A percentile compares a stretch with the other conserved stretches of the same genome.
These are phyloP conservation scores for Tremellales sp. DNA, from an alignment of 1,284 basidiomycete species.

Conservation along the genomic window DNA sequence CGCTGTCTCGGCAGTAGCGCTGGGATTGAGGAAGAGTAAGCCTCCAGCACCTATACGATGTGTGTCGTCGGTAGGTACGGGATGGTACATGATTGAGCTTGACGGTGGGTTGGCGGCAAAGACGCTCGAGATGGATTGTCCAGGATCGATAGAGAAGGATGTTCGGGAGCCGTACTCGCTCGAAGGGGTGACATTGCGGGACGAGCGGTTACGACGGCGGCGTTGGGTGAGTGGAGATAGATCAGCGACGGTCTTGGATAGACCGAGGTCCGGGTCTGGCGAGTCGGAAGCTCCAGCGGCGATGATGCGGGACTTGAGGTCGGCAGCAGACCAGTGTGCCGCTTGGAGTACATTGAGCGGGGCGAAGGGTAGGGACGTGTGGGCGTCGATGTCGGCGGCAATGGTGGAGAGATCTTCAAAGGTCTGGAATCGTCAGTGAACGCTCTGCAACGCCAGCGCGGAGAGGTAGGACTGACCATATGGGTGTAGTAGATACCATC, in stretches of 20 bases:
- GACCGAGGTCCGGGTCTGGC: conserved; percentile 21
- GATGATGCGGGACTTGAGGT: conserved; percentile 34
- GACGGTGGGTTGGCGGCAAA: background rate
- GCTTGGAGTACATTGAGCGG: conserved; percentile 64
- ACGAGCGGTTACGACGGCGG: conserved; percentile 8
- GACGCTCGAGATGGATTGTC: conserved; percentile 4
- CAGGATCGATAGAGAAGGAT: background rate
- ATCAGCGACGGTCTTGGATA: conserved; percentile 36
- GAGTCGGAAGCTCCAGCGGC: conserved; percentile 9
- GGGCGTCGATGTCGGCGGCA: conserved; percentile 66
- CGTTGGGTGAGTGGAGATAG: conserved; percentile 14
- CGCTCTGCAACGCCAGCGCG: conserved; percentile 1
- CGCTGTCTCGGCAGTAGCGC: conserved; percentile 2
- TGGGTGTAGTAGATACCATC: conserved; percentile 82
- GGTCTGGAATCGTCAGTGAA: conserved; percentile 53
- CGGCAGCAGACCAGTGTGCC: conserved; percentile 63
- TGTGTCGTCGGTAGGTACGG: conserved; percentile 71
- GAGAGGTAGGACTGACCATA: conserved; percentile 61
- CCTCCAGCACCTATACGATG: conserved; percentile 71
- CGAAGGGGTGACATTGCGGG: background rate
- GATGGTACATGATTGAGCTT: conserved; percentile 59
- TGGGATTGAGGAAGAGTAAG: conserved; percentile 50
- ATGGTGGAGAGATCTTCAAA: conserved; percentile 72
- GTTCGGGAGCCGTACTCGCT: background rate
- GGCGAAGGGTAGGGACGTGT: conserved; percentile 65